Conservation (phyloP, 2,329 filamentous ascomycete genomes). For the Colletotrichum lini region DNA sequence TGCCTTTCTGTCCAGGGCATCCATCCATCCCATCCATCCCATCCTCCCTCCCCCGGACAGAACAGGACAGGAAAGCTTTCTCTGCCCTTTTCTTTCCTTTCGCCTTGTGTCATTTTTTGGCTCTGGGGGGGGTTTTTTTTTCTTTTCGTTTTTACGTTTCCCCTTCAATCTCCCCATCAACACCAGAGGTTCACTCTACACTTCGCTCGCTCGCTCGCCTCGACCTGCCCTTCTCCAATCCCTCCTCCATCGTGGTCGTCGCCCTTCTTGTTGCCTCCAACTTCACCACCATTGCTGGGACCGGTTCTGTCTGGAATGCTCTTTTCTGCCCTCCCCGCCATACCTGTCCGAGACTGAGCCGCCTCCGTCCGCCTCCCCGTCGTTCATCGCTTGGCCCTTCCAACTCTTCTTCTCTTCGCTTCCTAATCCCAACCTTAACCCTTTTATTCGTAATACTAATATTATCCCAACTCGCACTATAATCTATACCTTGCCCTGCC, state of each 20-base stretch:
- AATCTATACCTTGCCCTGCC: constrained; percentile 39
- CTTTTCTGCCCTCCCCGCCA: constrained; percentile 27
- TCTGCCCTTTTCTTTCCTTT: constrained; percentile 1
- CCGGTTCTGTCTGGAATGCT: constrained; percentile 34
- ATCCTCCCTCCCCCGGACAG: too few relatives aligned
- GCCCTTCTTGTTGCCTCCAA: neutral
- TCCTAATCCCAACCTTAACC: constrained; percentile 20
- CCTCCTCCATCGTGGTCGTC: neutral
- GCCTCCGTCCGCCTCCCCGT: constrained; percentile 11
- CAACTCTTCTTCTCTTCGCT: constrained; percentile 34
- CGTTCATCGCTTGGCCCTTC: constrained; percentile 31
- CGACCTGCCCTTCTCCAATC: neutral
- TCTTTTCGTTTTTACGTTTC: neutral
- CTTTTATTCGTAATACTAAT: constrained; percentile 42
- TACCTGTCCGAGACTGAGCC: constrained; percentile 12
- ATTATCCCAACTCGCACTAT: constrained; percentile 38
- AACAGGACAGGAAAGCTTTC: neutral
- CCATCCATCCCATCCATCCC: neutral
- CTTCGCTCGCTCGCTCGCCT: neutral
- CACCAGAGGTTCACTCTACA: neutral
- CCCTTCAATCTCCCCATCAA: neutral
- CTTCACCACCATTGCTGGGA: neutral
- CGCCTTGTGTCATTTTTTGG: neutral
- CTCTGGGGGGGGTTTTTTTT: neutral
- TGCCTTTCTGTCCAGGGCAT: constrained; percentile 6